Conservation (phyloP, 2,329 filamentous ascomycete genomes). For the Fusarium bactridioides region DNA sequence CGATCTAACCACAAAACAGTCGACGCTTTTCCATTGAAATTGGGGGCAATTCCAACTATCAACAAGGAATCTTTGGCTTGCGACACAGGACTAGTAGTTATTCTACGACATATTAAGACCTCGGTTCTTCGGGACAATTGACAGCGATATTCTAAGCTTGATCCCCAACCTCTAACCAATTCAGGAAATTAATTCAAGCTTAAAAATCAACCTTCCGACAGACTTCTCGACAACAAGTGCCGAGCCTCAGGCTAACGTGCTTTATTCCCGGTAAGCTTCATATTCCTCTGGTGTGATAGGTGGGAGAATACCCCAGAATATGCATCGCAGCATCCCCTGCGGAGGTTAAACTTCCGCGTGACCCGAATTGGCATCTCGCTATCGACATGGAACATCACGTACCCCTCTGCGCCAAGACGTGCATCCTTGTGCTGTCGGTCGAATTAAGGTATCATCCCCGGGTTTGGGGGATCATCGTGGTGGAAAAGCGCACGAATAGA, state of each 20-base stretch:
- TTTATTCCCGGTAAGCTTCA: neutral
- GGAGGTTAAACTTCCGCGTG: conserved; percentile 16
- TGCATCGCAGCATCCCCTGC: neutral
- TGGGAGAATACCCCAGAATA: conserved; percentile 1
- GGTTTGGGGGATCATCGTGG: neutral
- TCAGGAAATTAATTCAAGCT: neutral
- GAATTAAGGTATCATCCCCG: neutral
- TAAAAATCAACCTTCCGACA: neutral
- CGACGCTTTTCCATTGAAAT: no score
- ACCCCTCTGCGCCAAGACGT: conserved; percentile 2
- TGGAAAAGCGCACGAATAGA: conserved; percentile 4
- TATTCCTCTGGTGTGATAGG: neutral
- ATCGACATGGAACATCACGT: neutral
- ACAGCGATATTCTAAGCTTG: neutral
- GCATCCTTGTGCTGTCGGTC: neutral
- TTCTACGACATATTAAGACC: no score
- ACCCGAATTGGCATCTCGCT: conserved; percentile 6
- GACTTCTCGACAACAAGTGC: neutral
- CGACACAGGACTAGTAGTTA: no score
- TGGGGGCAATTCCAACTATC: no score
- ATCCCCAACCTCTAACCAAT: neutral
- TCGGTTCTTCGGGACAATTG: neutral
- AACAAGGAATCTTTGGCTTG: no score
- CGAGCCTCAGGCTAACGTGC: neutral
- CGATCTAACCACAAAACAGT: no score